Conservation (phyloP, 208 protist species). For the Leishmania arabica region DNA sequence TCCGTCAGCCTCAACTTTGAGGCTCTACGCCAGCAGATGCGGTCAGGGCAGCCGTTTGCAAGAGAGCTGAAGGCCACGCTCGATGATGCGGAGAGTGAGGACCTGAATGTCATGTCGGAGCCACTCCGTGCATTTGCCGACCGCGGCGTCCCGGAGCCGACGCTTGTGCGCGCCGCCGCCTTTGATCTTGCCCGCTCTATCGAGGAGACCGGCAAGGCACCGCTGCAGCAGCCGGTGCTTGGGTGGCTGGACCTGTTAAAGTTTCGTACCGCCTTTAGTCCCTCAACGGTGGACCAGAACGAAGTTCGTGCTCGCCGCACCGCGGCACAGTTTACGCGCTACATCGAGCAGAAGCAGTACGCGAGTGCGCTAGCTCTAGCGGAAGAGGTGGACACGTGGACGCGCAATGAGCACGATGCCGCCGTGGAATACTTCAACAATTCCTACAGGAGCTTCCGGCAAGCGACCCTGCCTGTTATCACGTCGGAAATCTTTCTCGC, state of each 20-base stretch:
- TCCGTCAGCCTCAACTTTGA: slow-evolving; percentile 80
- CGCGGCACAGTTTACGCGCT: slow-evolving; percentile 49
- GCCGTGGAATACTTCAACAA: slow-evolving; percentile 42
- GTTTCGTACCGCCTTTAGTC: slow-evolving; percentile 79
- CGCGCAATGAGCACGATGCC: slow-evolving; percentile 41
- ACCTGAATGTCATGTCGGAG: slow-evolving; percentile 56
- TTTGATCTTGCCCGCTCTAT: slow-evolving; percentile 81
- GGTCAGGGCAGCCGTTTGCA: slow-evolving; percentile 54
- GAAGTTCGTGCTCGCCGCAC: slow-evolving; percentile 46
- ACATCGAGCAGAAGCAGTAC: slow-evolving; percentile 71
- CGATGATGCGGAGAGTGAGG: slow-evolving; percentile 78
- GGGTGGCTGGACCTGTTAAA: slow-evolving; percentile 86
- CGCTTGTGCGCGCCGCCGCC: slow-evolving; percentile 54
- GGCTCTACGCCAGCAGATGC: slow-evolving; percentile 52
- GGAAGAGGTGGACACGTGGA: slow-evolving; percentile 50
- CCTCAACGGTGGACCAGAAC: slow-evolving; percentile 56
- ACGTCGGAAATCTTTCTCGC: slow-evolving; percentile 69
- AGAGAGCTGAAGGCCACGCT: slow-evolving; percentile 57
- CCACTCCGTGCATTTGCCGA: slow-evolving; percentile 52
- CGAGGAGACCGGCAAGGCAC: slow-evolving; percentile 68
- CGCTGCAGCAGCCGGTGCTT: slow-evolving; percentile 53
- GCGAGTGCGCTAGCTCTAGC: slow-evolving; percentile 61
- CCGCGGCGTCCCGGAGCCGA: slow-evolving; percentile 41
- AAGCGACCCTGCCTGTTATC: slow-evolving; percentile 59
- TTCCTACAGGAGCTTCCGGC: slow-evolving; percentile 58